Percentiles rank a stretch among this genome's conserved stretches.
Evolutionary conservation across 148 eudicot genomes (phyloP).

Genomic region (Amaranthus cruentus): DNA sequence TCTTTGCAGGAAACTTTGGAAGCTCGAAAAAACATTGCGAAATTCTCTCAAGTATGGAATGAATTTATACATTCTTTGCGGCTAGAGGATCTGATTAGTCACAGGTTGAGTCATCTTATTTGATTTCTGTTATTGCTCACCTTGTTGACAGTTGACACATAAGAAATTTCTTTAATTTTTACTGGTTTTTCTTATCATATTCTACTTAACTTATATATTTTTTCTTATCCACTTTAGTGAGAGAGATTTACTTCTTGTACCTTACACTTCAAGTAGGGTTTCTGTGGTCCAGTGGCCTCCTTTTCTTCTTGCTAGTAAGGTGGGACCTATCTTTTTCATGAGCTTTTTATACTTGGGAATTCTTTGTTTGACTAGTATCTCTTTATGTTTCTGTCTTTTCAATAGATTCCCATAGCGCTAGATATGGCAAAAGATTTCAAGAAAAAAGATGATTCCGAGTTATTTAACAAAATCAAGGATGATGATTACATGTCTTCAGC

Average conservation of each 20-base stretch:
- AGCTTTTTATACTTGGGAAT: constrained; percentile 5
- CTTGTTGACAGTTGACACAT: too few relatives aligned
- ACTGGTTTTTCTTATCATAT: constrained; percentile 1
- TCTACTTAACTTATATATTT: constrained; percentile 2
- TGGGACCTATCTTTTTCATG: constrained; percentile 20
- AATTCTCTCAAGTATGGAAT: constrained; percentile 97
- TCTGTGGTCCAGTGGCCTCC: constrained; percentile 99
- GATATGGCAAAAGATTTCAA: constrained; percentile 99
- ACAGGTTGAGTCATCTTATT: constrained; percentile 48
- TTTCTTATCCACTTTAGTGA: constrained; percentile 47
- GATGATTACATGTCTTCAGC: constrained; percentile 88
- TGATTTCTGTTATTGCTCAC: background rate
- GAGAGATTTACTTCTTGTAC: constrained; percentile 91
- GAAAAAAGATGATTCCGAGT: constrained; percentile 67
- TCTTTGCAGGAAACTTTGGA: constrained; percentile 41
- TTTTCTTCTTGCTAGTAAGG: constrained; percentile 99
- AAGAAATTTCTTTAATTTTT: background rate
- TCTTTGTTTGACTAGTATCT: background rate
- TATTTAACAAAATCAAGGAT: constrained; percentile 69
- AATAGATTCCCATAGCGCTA: constrained; percentile 92
- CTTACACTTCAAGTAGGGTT: constrained; percentile 71
- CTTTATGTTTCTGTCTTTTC: constrained; percentile 5
- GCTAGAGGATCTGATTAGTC: constrained; percentile 80
- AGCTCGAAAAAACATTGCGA: constrained; percentile 66
- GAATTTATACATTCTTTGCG: constrained; percentile 87